Percentiles rank a stretch among this genome's conserved stretches.
phyloP scores from a whole-genome alignment of 352 stramenopile genomes.

The Phytophthora tentaculata region DNA sequence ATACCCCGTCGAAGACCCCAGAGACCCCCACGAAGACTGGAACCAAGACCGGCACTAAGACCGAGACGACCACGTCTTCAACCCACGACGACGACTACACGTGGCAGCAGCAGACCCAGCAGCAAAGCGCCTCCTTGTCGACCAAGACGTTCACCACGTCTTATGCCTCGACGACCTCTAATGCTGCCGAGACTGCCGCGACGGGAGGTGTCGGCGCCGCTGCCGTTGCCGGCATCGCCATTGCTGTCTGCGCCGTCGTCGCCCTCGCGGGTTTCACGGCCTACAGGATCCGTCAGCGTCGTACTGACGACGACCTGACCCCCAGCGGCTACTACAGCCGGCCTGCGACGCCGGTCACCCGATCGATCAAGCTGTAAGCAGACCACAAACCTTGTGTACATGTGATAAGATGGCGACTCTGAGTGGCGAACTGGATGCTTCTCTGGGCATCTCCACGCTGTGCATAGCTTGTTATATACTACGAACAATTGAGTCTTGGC shows the following conservation, averaged over 20 bases:
- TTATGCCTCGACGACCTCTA: slow-evolving; percentile 10
- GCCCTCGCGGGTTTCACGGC: slow-evolving; percentile 45
- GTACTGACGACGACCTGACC: slow-evolving; percentile 25
- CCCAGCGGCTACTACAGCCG: slow-evolving; percentile 38
- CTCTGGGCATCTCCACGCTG: slow-evolving; percentile 11
- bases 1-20: slow-evolving; percentile 12
- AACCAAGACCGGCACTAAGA: slow-evolving; percentile 14
- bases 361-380: slow-evolving; percentile 32
- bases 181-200: not conserved
- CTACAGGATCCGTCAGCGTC: slow-evolving; percentile 40
- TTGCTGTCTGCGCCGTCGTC: slow-evolving; percentile 37
- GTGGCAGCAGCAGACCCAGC: slow-evolving; percentile 20
- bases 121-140: slow-evolving; percentile 30
- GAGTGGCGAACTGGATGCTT: not conserved
- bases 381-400: slow-evolving; percentile 35
- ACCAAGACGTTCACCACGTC: slow-evolving; percentile 33
- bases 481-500: slow-evolving; percentile 23
- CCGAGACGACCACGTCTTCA: slow-evolving; percentile 22
- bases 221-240: slow-evolving; percentile 19
- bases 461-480: slow-evolving; percentile 35
- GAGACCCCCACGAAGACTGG: slow-evolving; percentile 8
- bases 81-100: slow-evolving; percentile 27
- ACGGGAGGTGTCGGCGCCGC: not conserved
- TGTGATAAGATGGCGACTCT: slow-evolving; percentile 29
- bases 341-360: slow-evolving; percentile 21